Percentiles rank a stretch among this genome's conserved stretches.
Conservation (phyloP, 2,329 filamentous ascomycete genomes). For the Paecilomyces formosus region DNA sequence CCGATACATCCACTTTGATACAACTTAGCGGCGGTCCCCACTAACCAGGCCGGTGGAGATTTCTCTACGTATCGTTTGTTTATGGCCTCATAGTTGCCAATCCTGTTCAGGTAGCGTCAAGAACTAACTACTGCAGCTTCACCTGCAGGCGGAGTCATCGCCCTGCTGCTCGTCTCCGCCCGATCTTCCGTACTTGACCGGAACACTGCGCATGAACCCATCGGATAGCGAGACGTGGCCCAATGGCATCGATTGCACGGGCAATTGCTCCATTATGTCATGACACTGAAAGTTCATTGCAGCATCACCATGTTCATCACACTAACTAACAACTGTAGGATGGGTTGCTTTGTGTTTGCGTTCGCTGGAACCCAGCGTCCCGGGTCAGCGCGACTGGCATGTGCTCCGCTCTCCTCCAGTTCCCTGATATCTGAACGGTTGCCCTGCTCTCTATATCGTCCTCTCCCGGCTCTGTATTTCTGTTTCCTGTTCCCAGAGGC, state of each 20-base stretch:
- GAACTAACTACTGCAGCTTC: constrained; percentile 20
- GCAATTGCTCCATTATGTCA: constrained; percentile 26
- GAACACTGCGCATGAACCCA: constrained; percentile 18
- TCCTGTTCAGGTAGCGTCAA: not conserved
- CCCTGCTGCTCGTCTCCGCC: constrained; percentile 20
- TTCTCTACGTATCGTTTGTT: not conserved
- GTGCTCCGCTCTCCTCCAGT: constrained; percentile 1
- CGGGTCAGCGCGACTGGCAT: not conserved
- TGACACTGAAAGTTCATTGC: constrained; percentile 22
- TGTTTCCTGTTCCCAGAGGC: not conserved
- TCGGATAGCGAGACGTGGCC: constrained; percentile 34
- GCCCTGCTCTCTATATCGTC: not conserved
- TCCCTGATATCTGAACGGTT: constrained; percentile 1
- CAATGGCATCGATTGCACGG: constrained; percentile 25
- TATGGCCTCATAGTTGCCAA: not conserved
- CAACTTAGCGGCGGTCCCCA: not conserved
- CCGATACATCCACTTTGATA: not conserved
- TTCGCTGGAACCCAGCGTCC: constrained; percentile 11
- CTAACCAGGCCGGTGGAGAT: not conserved
- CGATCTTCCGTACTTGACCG: constrained; percentile 14
- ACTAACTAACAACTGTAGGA: constrained; percentile 19
- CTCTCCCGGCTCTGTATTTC: constrained; percentile 1
- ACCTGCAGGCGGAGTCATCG: constrained; percentile 19
- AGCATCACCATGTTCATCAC: constrained; percentile 20
- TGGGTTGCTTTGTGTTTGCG: constrained; percentile 28